A percentile compares a stretch with the other conserved stretches of the same genome.
phyloP scores from a whole-genome alignment of 805 yeast genomes.

The Sugiyamaella qingdaonensis region DNA sequence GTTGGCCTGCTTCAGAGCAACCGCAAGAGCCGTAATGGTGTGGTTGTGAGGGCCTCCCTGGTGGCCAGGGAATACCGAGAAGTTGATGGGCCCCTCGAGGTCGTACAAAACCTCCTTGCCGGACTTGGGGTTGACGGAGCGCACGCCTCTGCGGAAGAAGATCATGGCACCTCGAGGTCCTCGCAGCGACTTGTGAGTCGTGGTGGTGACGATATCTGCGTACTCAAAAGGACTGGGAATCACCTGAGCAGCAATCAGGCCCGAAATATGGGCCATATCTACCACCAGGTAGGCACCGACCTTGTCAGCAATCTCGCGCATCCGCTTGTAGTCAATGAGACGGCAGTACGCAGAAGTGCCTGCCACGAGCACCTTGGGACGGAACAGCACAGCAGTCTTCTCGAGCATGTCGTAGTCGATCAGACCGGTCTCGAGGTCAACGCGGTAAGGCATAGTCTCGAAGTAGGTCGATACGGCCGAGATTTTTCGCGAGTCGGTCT shows the following conservation, averaged over 20 bases:
- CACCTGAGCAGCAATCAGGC: slow-evolving; percentile 92
- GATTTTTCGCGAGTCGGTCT: slow-evolving; percentile 87
- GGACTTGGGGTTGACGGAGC: slow-evolving; percentile 79
- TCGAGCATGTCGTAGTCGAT: slow-evolving; percentile 96
- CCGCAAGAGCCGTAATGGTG: slow-evolving; percentile 95
- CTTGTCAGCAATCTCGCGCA: slow-evolving; percentile 93
- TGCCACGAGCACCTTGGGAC: slow-evolving; percentile 95
- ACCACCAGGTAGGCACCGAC: slow-evolving; percentile 95
- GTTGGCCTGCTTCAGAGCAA: slow-evolving; percentile 91
- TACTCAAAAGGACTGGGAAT: slow-evolving; percentile 95
- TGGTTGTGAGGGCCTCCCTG: slow-evolving; percentile 99
- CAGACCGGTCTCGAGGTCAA: slow-evolving; percentile 83
- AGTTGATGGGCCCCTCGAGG: slow-evolving; percentile 91
- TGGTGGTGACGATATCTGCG: slow-evolving; percentile 96
- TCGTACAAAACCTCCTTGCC: slow-evolving; percentile 91
- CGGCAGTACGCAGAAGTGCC: slow-evolving; percentile 99
- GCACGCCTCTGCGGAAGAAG: slow-evolving; percentile 94
- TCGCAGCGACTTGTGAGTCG: slow-evolving; percentile 97
- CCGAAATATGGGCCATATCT: slow-evolving; percentile 99
- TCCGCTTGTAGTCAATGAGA: slow-evolving; percentile 91
- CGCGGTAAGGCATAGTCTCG: slow-evolving; percentile 98
- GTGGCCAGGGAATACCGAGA: slow-evolving; percentile 99
- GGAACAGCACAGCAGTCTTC: slow-evolving; percentile 81
- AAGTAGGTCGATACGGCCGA: slow-evolving; percentile 95
- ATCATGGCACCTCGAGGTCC: slow-evolving; percentile 99